Evolutionary conservation across 176 grass and related monocot genomes (phyloP).

Genomic region (Oryza officinalis): DNA sequence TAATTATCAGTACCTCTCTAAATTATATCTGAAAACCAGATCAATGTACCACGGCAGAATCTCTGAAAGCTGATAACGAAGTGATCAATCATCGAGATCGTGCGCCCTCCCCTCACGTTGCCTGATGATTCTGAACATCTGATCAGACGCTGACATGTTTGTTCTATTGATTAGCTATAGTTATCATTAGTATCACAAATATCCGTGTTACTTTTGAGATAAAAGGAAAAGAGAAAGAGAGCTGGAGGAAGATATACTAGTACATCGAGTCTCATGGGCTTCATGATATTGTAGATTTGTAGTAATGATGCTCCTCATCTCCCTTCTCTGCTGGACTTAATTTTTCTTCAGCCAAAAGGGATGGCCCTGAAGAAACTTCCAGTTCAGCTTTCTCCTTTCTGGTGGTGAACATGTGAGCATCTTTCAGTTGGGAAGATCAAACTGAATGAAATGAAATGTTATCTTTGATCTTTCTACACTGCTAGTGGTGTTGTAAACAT

Average conservation of each 20-base stretch:
- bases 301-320: constrained; percentile 42
- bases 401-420: constrained; percentile 46
- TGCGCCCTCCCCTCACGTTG: not conserved
- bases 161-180: constrained; percentile 10
- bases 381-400: constrained; percentile 41
- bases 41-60: constrained; percentile 16
- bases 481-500: not conserved
- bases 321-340: not conserved
- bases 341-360: not conserved
- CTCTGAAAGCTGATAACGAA: constrained; percentile 27
- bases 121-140: not conserved
- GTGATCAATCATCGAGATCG: not conserved
- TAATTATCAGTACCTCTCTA: not conserved
- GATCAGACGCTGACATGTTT: constrained; percentile 27
- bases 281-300: constrained; percentile 23
- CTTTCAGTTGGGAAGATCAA: not conserved
- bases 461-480: not conserved
- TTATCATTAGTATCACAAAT: not conserved
- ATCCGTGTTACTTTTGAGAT: constrained; percentile 16
- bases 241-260: not conserved
- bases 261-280: constrained; percentile 28
- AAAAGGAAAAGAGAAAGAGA: not conserved
- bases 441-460: constrained; percentile 1
- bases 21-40: not conserved
- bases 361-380: constrained; percentile 39